Percentiles rank a stretch among this genome's conserved stretches.
Evolutionary conservation across 148 eudicot genomes (phyloP).

Genomic region (Nepenthes mirabilis): DNA sequence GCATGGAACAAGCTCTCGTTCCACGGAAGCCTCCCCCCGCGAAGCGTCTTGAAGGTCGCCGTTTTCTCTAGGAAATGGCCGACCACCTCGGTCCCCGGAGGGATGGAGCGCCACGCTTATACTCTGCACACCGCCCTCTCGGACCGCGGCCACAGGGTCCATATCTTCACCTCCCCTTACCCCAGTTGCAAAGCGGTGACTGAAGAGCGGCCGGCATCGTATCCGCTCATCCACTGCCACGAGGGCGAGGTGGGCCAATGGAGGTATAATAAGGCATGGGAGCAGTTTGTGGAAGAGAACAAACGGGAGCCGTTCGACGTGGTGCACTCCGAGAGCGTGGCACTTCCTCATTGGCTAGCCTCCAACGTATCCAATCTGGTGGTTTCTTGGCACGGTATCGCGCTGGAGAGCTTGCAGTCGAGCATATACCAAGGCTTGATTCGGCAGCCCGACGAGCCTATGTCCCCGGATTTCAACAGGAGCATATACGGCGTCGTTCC

Average conservation of each 20-base stretch:
- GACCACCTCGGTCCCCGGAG: constrained; percentile 48
- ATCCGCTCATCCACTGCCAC: constrained; percentile 52
- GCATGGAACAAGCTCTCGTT: constrained; percentile 54
- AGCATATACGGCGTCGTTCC: constrained; percentile 49
- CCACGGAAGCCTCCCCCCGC: constrained; percentile 12
- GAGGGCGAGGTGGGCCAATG: constrained; percentile 55
- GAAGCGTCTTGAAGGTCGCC: constrained; percentile 33
- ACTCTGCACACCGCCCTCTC: constrained; percentile 64
- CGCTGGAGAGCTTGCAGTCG: constrained; percentile 60
- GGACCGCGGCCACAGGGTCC: constrained; percentile 47
- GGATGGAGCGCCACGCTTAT: constrained; percentile 86
- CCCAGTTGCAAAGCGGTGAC: background rate
- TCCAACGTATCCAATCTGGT: constrained; percentile 43
- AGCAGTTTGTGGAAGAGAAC: constrained; percentile 55
- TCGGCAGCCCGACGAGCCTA: constrained; percentile 41
- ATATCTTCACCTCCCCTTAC: constrained; percentile 62
- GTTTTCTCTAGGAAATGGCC: constrained; percentile 82
- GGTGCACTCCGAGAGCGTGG: constrained; percentile 78
- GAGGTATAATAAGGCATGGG: constrained; percentile 84
- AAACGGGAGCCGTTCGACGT: constrained; percentile 42
- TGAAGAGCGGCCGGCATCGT: constrained; percentile 1
- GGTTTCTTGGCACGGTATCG: constrained; percentile 86
- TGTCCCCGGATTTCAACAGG: constrained; percentile 42
- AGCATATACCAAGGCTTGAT: constrained; percentile 62
- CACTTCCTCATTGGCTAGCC: constrained; percentile 59